phyloP scores from a whole-genome alignment of 2,329 filamentous ascomycete genomes.

The Talaromyces funiculosus region DNA sequence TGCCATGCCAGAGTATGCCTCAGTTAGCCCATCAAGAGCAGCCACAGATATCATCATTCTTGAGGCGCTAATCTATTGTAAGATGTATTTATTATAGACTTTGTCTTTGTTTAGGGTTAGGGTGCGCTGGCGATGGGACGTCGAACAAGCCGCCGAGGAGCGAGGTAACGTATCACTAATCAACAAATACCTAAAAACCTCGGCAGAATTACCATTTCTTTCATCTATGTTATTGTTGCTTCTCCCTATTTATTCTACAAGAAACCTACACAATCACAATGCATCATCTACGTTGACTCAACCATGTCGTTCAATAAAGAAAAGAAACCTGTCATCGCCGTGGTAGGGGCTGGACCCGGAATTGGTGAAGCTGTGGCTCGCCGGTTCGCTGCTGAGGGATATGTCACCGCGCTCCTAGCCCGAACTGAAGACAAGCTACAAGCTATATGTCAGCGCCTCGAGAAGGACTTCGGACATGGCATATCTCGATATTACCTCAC shows the following conservation, averaged over 20 bases:
- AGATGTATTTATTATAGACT: too few species aligned
- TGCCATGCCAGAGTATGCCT: too few species aligned
- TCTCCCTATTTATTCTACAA: background rate
- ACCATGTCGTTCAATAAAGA: background rate
- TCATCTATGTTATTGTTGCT: background rate
- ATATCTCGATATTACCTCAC: background rate
- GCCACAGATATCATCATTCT: too few species aligned
- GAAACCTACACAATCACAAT: background rate
- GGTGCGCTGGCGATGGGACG: too few species aligned
- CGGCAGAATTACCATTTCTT: background rate
- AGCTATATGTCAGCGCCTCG: background rate
- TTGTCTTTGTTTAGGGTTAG: too few species aligned
- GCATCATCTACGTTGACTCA: background rate
- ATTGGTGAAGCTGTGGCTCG: background rate
- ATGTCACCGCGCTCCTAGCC: background rate
- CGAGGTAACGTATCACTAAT: too few species aligned
- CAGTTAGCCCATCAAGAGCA: too few species aligned
- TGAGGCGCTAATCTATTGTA: too few species aligned
- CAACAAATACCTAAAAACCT: background rate
- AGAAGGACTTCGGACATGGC: background rate
- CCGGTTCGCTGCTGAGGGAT: background rate
- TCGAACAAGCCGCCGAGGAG: too few species aligned
- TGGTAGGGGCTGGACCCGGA: background rate
- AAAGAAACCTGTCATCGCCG: background rate
- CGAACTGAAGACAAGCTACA: background rate